Evolutionary conservation across 805 yeast species (phyloP), one percentile per base, ranked within the genome.

Genomic region (Spathaspora girioi): DNA sequence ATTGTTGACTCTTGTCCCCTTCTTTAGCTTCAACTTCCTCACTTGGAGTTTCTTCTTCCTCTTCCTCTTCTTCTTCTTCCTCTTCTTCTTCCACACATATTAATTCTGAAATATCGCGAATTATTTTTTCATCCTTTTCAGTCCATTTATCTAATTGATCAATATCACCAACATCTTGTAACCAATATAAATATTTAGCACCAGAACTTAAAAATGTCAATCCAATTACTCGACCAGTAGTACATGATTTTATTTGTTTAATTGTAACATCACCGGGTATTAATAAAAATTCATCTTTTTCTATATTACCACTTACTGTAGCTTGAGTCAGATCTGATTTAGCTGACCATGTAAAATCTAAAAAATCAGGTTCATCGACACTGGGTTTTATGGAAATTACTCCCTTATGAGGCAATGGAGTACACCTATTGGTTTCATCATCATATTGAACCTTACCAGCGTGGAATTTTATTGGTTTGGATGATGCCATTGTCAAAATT

Each of bases 181-280:
- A 71, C 97, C 97, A 89, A 62, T 77, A 81, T 58, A 80, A 66
- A 55, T 73, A 71, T 58, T 73, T 78, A 38, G 85, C 84, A 46
- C 87, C 87, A 26, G 89, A 79, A 52, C 83, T 75, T 57, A 76
- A 72, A 64, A 86, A 86, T 53, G 80, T 78, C 67, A 86, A 75
- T 20, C 84, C 83, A 57, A 82, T 84, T 14, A 90, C 91, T 54
- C 97, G 76, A 14, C 96, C 97, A 0, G 90, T 80, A 43, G 70
- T 78, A 66, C 96, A 87, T 27, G 88, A 81, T 47, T 75, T 67
- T 43, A 88, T 81, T 50, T 81, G 87, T 55, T 80, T 79, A 83
- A 91, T 88, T 43, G 85, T 81, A 48, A 87, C 93, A 61, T 90
- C 97, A 1, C 96, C 96, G 0, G 96, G 94, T 58, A 89, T 83